A percentile compares a stretch with the other conserved stretches of the same genome.
Evolutionary conservation across 306 rosid species (phyloP).

Genomic region (Trifolium repens): DNA sequence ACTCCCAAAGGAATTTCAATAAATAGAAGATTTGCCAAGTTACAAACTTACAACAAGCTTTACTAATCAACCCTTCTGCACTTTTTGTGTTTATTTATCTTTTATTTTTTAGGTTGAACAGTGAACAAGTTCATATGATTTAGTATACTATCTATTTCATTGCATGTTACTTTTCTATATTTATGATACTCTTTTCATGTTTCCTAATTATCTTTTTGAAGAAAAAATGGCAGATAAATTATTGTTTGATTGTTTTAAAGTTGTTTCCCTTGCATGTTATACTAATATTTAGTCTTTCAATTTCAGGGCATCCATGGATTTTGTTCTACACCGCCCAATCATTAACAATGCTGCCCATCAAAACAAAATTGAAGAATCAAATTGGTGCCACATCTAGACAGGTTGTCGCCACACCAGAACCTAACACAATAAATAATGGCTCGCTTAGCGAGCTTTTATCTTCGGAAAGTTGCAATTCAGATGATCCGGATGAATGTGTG

Average conservation of each 20-base stretch:
- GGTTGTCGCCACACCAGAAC: constrained; percentile 50
- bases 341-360: constrained; percentile 62
- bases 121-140: no score
- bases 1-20: no score
- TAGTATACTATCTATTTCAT: no score
- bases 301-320: constrained; percentile 97
- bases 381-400: constrained; percentile 52
- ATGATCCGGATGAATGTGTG: constrained; percentile 66
- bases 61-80: no score
- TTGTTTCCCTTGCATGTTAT: constrained; percentile 31
- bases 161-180: no score
- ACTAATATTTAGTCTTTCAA: constrained; percentile 39
- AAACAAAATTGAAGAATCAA: constrained; percentile 61
- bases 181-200: no score
- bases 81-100: no score
- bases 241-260: constrained; percentile 13
- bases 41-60: no score
- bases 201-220: no score
- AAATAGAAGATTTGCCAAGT: no score
- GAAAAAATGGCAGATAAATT: background rate
- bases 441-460: constrained; percentile 60
- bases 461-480: constrained; percentile 72
- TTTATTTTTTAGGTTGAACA: no score
- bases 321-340: constrained; percentile 81
- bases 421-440: constrained; percentile 44